Percentiles rank a stretch among this genome's conserved stretches.
Conservation (phyloP, 2,329 filamentous ascomycete species). For the Fusarium palustre region DNA sequence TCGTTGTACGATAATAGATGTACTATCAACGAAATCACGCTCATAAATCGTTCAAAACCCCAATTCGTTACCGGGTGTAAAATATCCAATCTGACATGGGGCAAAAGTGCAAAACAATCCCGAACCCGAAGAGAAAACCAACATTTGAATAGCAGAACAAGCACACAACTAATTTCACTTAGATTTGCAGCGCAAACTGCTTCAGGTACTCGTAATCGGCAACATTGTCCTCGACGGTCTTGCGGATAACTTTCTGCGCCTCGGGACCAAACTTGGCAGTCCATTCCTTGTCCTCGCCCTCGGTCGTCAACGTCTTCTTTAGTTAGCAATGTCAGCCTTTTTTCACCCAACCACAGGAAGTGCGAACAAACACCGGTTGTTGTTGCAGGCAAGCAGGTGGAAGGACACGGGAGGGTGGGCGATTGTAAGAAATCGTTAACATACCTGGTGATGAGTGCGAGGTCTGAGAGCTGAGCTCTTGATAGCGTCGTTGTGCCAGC, state of each 20-base stretch:
- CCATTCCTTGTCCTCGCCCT: conserved; percentile 79
- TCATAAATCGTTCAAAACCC: conserved; percentile 35
- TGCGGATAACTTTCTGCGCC: conserved; percentile 75
- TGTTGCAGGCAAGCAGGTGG: conserved; percentile 42
- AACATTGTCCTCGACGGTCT: conserved; percentile 78
- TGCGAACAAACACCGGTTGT: conserved; percentile 36
- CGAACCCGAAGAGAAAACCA: conserved; percentile 17
- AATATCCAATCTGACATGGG: conserved; percentile 28
- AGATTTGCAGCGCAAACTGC: conserved; percentile 63
- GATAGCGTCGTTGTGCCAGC: conserved; percentile 96
- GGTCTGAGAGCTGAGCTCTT: conserved; percentile 81
- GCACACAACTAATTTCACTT: conserved; percentile 11
- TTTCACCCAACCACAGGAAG: conserved; percentile 40
- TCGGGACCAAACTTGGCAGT: conserved; percentile 78
- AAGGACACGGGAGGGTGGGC: conserved; percentile 11
- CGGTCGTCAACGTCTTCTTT: conserved; percentile 72
- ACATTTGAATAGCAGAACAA: conserved; percentile 14
- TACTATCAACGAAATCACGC: conserved; percentile 45
- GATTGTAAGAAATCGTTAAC: conserved; percentile 46
- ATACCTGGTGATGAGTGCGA: conserved; percentile 71
- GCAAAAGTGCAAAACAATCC: conserved; percentile 10
- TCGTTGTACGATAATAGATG: conserved; percentile 48
- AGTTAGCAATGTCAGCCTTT: conserved; percentile 43
- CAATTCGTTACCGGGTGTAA: conserved; percentile 16
- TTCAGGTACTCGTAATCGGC: conserved; percentile 85